Conservation (phyloP, 176 grass and related monocot species). For the Oryza longistaminata region DNA sequence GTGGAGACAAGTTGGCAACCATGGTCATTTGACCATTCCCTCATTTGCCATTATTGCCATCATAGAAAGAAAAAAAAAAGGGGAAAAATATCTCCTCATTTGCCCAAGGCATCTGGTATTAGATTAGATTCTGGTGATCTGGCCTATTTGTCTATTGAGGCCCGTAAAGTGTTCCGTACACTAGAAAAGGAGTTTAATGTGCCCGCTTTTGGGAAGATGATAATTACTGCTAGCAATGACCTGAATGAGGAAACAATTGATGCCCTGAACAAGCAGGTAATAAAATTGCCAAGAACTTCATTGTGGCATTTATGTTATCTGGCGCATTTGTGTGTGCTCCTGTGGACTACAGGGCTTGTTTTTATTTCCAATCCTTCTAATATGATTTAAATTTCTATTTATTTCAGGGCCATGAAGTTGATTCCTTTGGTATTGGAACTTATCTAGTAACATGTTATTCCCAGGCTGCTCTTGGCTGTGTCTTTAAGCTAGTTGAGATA, state of each 20-base stretch:
- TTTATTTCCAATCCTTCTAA: constrained; percentile 21
- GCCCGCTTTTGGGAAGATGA: constrained; percentile 71
- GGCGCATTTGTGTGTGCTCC: constrained; percentile 1
- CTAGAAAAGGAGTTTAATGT: constrained; percentile 81
- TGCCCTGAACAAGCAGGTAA: constrained; percentile 97
- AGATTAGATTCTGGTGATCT: constrained; percentile 99
- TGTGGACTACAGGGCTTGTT: neutral
- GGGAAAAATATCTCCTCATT: neutral
- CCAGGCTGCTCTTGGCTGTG: constrained; percentile 98
- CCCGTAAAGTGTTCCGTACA: constrained; percentile 70
- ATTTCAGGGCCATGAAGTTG: constrained; percentile 91
- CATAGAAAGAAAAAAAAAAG: neutral
- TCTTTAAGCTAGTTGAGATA: constrained; percentile 99
- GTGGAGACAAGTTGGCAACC: neutral
- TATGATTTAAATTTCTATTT: constrained; percentile 26
- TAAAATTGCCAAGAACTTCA: neutral
- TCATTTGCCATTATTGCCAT: neutral
- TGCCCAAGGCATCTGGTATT: constrained; percentile 74
- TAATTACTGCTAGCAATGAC: constrained; percentile 95
- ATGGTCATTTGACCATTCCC: neutral
- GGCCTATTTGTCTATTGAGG: constrained; percentile 85
- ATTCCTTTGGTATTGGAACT: constrained; percentile 96
- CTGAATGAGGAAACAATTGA: constrained; percentile 98
- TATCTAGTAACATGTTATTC: constrained; percentile 96
- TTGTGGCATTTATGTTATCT: neutral